These are phyloP conservation scores for Venturia asperata DNA, from an alignment of 2,329 filamentous ascomycete genomes.

Conservation along the genomic window DNA sequence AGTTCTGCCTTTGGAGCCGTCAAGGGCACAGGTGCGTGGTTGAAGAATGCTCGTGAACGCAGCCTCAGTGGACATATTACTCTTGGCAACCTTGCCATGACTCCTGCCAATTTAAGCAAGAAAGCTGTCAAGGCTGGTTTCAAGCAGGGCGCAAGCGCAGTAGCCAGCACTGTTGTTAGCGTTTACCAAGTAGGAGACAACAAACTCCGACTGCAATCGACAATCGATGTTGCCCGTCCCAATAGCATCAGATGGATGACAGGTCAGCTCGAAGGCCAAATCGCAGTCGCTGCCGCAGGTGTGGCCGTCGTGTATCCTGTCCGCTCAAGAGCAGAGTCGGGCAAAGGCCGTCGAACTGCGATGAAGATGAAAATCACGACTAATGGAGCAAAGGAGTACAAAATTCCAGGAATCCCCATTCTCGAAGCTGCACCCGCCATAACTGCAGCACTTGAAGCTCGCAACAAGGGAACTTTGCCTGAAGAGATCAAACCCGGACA, in stretches of 20 bases:
- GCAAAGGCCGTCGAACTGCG: slow-evolving; percentile 33
- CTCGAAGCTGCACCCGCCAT: slow-evolving; percentile 32
- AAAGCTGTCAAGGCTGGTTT: slow-evolving; percentile 67
- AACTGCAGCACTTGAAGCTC: slow-evolving; percentile 9
- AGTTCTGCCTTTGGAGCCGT: slow-evolving; percentile 31
- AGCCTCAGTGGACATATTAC: slow-evolving; percentile 12
- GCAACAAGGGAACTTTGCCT: slow-evolving; percentile 1
- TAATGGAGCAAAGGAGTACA: slow-evolving; percentile 57
- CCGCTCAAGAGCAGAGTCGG: slow-evolving; percentile 20
- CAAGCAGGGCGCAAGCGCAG: slow-evolving; percentile 66
- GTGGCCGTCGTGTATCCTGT: slow-evolving; percentile 59
- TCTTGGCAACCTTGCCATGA: slow-evolving; percentile 33
- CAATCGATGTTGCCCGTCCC: slow-evolving; percentile 46
- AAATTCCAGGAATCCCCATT: slow-evolving; percentile 56
- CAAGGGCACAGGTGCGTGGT: slow-evolving; percentile 25
- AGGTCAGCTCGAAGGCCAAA: slow-evolving; percentile 49
- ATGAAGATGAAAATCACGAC: slow-evolving; percentile 28
- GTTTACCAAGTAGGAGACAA: slow-evolving; percentile 70
- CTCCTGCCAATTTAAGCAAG: slow-evolving; percentile 50
- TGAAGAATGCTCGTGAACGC: slow-evolving; percentile 25
- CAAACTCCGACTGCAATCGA: slow-evolving; percentile 56
- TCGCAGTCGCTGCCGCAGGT: slow-evolving; percentile 61
- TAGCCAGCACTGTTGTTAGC: slow-evolving; percentile 59
- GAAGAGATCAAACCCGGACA: not conserved
- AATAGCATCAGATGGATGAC: slow-evolving; percentile 60